phyloP scores from a whole-genome alignment of 2,329 filamentous ascomycete genomes.

The Sporothrix protearum region DNA sequence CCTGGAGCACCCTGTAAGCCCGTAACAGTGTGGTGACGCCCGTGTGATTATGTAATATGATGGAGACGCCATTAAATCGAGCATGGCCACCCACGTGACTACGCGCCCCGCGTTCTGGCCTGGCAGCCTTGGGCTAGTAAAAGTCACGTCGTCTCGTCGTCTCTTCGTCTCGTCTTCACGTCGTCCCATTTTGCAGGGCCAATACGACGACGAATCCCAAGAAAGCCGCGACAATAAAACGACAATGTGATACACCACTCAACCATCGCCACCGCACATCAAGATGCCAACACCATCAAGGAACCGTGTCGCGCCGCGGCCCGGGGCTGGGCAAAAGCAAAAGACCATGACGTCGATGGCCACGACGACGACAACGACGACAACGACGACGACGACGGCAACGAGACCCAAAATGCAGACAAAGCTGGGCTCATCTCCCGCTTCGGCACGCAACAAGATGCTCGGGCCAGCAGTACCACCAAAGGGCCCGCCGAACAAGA shows the following conservation, averaged over 20 bases:
- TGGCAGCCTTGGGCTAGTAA: too few relatives aligned
- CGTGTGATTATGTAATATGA: background rate
- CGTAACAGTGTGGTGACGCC: too few relatives aligned
- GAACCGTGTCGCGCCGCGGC: slow-evolving; percentile 12
- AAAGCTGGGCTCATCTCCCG: background rate
- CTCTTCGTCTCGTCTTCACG: background rate
- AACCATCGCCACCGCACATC: background rate
- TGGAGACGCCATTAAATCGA: background rate
- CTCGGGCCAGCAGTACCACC: slow-evolving; percentile 22
- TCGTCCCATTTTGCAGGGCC: too few relatives aligned
- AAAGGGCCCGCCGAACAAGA: slow-evolving; percentile 47
- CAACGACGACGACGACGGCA: too few relatives aligned
- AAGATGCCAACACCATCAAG: slow-evolving; percentile 20
- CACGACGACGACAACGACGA: slow-evolving; percentile 23
- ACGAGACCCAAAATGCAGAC: background rate
- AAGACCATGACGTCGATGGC: slow-evolving; percentile 17
- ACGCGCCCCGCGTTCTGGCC: slow-evolving; percentile 13
- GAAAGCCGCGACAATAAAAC: background rate
- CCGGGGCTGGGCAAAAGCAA: slow-evolving; percentile 10
- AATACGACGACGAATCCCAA: too few relatives aligned
- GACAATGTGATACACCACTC: background rate
- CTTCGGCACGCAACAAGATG: background rate
- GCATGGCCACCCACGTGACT: background rate
- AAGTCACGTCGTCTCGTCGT: background rate
- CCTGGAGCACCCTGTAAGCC: background rate